phyloP scores from a whole-genome alignment of 2,329 filamentous ascomycete genomes.

The Pseudofabraea citricarpa region DNA sequence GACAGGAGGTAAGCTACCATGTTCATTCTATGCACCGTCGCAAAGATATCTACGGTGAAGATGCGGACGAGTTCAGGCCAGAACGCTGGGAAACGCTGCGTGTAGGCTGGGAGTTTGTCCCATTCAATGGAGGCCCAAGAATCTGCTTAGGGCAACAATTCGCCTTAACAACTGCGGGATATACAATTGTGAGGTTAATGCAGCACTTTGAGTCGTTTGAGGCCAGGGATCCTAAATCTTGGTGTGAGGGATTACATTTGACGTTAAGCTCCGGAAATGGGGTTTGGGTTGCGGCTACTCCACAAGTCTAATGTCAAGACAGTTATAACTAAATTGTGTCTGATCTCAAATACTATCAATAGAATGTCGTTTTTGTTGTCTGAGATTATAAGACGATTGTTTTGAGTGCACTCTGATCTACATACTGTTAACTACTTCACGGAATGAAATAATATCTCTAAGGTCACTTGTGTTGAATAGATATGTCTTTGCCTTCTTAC shows the following conservation, averaged over 20 bases:
- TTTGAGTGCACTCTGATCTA: too few species aligned
- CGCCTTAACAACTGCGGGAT: conserved; percentile 3
- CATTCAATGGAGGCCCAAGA: conserved; percentile 4
- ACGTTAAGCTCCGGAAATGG: background rate
- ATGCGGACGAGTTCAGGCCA: conserved; percentile 31
- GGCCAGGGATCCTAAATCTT: background rate
- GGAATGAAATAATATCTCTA: too few species aligned
- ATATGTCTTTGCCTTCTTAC: too few species aligned
- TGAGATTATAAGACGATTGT: too few species aligned
- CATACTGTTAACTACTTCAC: too few species aligned
- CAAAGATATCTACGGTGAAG: conserved; percentile 30
- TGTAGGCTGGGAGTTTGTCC: conserved; percentile 3
- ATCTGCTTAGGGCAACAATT: conserved; percentile 40
- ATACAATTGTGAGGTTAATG: conserved; percentile 3
- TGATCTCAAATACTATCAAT: too few species aligned
- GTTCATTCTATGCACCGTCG: conserved; percentile 74
- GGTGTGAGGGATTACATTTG: background rate
- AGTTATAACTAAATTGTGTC: too few species aligned
- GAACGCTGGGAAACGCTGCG: conserved; percentile 30
- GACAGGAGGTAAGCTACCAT: conserved; percentile 57
- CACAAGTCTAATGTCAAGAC: background rate
- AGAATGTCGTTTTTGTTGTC: too few species aligned
- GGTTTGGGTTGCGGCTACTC: background rate
- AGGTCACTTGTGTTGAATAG: too few species aligned
- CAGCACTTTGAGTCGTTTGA: conserved; percentile 23